A percentile compares a stretch with the other conserved stretches of the same genome.
Evolutionary conservation across 345 rosid genomes (phyloP).

Genomic region (Gossypium mustelinum): DNA sequence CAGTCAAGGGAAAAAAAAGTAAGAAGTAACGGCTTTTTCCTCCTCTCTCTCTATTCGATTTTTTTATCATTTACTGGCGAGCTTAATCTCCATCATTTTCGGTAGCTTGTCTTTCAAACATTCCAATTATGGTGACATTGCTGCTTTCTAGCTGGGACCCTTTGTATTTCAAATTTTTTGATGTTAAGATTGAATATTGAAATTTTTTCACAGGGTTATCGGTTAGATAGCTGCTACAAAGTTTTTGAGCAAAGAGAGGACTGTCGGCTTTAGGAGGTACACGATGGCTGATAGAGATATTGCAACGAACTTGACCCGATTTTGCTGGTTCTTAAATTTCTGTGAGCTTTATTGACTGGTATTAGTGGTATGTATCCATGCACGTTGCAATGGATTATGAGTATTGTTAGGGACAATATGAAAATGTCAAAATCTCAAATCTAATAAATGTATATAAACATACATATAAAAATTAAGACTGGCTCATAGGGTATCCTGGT

Average conservation of each 20-base stretch:
- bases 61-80: slow-evolving; percentile 1
- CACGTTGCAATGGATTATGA: neutral
- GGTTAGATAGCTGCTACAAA: slow-evolving; percentile 34
- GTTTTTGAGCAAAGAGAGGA: slow-evolving; percentile 33
- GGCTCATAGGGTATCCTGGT: too few species aligned
- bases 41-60: neutral
- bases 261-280: slow-evolving; percentile 27
- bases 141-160: slow-evolving; percentile 23
- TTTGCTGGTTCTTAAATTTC: slow-evolving; percentile 18
- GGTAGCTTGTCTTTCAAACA: slow-evolving; percentile 30
- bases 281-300: slow-evolving; percentile 29
- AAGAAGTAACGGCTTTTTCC: slow-evolving; percentile 26
- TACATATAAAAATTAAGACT: neutral
- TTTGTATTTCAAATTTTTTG: slow-evolving; percentile 22
- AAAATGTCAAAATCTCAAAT: neutral
- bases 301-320: slow-evolving; percentile 25
- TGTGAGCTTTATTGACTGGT: slow-evolving; percentile 26
- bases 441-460: neutral
- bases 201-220: slow-evolving; percentile 25
- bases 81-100: slow-evolving; percentile 17
- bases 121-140: slow-evolving; percentile 25
- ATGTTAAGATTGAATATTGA: slow-evolving; percentile 30
- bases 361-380: neutral
- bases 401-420: neutral
- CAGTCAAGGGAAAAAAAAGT: slow-evolving; percentile 33